Base-by-base conservation (phyloP, 129 eudicot species). In the Logfia minima region DNA sequence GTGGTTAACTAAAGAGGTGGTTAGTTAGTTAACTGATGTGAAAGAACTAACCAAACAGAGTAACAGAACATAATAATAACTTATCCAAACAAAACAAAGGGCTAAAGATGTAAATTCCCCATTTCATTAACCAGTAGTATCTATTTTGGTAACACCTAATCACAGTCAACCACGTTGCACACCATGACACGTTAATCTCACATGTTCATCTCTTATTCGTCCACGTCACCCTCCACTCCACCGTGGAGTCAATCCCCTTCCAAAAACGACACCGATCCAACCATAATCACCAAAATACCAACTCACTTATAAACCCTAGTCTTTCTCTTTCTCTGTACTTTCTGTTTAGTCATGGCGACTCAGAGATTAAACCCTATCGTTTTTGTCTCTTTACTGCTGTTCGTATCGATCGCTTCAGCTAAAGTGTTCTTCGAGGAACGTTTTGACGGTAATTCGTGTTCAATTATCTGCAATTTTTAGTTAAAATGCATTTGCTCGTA, bases 351-450 rank as follows among this genome's bases (percentile, higher is more conserved):
- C 56, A 92, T 90, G 96, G 93, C 90, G 88, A 66, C 34, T 32
- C 81, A 8, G 77, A 77, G 88, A 28, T 83, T 76, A 75, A 84
- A 71, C 89, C 78, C 78, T 88, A 56, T 85, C 80, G 66, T 81
- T 68, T 51, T 74, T 71, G 66, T 87, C 32, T n/a, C 79, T 31
- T 64, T 83, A 17, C 79, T 88, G 39, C 78, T 84, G 16, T 82
- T 87, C 66, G 52, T 91, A 51, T 86, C 92, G 31, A 52, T 83
- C 66, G 85, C 88, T 55, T 85, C 96, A 10, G 91, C 98, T 29
- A 77, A 85, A 68, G 88, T 90, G 37, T 80, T 88, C 91, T 91
- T 93, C 84, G 97, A 91, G 76, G 98, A 93, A 68, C 97, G 97
- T 13, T 93, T 93, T 52, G 86, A 84, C 7, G 98, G 98, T 93